Evolutionary conservation across 495 filamentous ascomycete genomes (phyloP).

Genomic region (Thermothielavioides terrestris): DNA sequence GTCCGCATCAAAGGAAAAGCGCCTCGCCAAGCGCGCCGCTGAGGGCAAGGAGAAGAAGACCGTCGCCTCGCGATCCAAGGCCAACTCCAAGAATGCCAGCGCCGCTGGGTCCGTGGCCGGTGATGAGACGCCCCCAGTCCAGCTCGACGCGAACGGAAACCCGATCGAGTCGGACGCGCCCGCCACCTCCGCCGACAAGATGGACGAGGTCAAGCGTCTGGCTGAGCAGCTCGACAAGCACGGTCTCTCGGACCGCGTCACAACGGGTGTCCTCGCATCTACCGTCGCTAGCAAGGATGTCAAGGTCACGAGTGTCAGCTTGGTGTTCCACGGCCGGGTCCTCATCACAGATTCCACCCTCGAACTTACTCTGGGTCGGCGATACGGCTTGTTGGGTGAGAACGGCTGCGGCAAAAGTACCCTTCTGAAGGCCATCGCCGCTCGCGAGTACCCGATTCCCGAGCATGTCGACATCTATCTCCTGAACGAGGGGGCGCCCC

Average conservation of each 20-base stretch:
- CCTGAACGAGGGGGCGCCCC: constrained; percentile 93
- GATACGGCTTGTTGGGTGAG: constrained; percentile 93
- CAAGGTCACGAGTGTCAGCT: constrained; percentile 86
- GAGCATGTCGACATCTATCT: constrained; percentile 98
- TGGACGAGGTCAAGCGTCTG: constrained; percentile 65
- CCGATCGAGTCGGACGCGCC: constrained; percentile 52
- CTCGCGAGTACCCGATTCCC: constrained; percentile 89
- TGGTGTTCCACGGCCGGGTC: constrained; percentile 97
- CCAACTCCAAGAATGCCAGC: constrained; percentile 57
- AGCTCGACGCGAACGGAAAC: constrained; percentile 53
- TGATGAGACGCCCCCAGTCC: constrained; percentile 45
- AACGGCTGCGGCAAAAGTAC: constrained; percentile 99
- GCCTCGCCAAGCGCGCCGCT: constrained; percentile 87
- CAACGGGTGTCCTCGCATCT: constrained; percentile 91
- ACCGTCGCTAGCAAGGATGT: constrained; percentile 76
- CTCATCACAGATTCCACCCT: constrained; percentile 87
- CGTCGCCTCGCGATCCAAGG: constrained; percentile 56
- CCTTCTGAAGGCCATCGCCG: constrained; percentile 85
- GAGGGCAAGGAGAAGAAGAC: constrained; percentile 69
- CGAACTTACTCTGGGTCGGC: constrained; percentile 84
- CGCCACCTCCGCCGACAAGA: constrained; percentile 61
- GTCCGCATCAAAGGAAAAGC: constrained; percentile 95
- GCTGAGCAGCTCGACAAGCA: constrained; percentile 87
- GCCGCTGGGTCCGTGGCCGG: constrained; percentile 59
- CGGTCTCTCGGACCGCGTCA: constrained; percentile 94